Evolutionary conservation across 1,284 basidiomycete species (phyloP).

Genomic region (Omphalotus olearius): DNA sequence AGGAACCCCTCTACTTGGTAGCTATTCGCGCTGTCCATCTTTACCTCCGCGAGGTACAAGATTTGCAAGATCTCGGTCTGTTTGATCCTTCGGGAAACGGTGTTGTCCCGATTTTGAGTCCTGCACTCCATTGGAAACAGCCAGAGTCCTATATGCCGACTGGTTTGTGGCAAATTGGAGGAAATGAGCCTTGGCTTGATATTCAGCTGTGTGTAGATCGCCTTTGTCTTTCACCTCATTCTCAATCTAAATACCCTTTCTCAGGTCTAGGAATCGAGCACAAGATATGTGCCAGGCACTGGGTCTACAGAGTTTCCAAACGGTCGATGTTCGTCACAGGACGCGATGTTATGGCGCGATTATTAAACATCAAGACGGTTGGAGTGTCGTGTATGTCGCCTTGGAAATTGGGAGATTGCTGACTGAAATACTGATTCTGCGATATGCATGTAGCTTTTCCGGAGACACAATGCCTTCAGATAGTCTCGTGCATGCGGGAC

Average conservation of each 20-base stretch:
- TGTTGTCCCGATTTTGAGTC: constrained; percentile 50
- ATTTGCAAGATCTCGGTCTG: constrained; percentile 67
- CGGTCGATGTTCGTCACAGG: constrained; percentile 73
- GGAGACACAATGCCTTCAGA: constrained; percentile 85
- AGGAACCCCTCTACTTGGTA: constrained; percentile 68
- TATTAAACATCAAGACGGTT: constrained; percentile 66
- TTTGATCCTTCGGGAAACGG: constrained; percentile 39
- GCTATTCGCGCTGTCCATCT: constrained; percentile 50
- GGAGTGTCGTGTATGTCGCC: constrained; percentile 72
- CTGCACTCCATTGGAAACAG: constrained; percentile 47
- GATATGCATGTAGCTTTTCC: constrained; percentile 52
- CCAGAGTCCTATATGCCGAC: constrained; percentile 35
- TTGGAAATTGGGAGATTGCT: not conserved
- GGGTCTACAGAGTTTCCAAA: constrained; percentile 50
- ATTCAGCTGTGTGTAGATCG: constrained; percentile 28
- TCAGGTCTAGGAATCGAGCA: constrained; percentile 36
- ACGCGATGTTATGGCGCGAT: constrained; percentile 70
- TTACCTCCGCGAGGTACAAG: constrained; percentile 63
- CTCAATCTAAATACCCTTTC: not conserved
- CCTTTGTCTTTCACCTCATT: not conserved
- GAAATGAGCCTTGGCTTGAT: constrained; percentile 39
- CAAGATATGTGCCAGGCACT: constrained; percentile 44
- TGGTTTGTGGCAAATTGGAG: constrained; percentile 36
- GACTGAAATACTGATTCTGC: constrained; percentile 8
- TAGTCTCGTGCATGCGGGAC: constrained; percentile 63